A percentile compares a stretch with the other conserved stretches of the same genome.
phyloP scores from a whole-genome alignment of 257 asterid species.

The Rehmannia glutinosa region DNA sequence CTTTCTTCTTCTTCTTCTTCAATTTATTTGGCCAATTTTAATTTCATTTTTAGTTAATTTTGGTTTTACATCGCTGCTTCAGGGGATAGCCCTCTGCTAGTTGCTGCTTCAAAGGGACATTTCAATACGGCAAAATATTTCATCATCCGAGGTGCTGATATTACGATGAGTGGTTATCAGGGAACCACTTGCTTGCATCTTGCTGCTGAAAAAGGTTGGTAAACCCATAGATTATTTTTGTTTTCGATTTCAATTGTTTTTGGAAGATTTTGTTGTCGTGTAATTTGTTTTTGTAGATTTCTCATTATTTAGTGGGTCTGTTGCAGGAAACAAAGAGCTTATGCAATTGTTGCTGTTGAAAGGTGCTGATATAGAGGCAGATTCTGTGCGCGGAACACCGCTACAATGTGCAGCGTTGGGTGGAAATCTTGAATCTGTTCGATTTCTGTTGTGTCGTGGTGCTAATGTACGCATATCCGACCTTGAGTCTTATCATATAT shows the following conservation, averaged over 20 bases:
- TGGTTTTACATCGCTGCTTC: too few relatives aligned
- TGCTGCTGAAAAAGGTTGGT: neutral
- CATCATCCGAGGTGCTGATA: neutral
- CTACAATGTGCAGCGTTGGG: conserved; percentile 15
- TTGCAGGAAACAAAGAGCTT: conserved; percentile 22
- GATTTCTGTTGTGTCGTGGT: conserved; percentile 15
- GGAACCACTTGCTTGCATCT: neutral
- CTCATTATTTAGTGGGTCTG: neutral
- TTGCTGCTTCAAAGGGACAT: too few relatives aligned
- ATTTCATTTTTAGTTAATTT: too few relatives aligned
- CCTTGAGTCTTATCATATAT: too few relatives aligned
- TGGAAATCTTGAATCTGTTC: conserved; percentile 13
- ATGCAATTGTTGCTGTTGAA: conserved; percentile 6
- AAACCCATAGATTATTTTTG: too few relatives aligned
- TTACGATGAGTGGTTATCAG: neutral
- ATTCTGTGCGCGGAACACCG: conserved; percentile 27
- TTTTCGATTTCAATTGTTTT: too few relatives aligned
- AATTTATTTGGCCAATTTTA: too few relatives aligned
- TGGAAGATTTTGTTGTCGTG: neutral
- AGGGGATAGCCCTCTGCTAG: too few relatives aligned
- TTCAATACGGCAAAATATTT: too few relatives aligned
- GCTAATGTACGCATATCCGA: conserved; percentile 16
- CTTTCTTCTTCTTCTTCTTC: neutral
- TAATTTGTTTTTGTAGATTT: neutral
- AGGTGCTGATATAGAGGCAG: conserved; percentile 7